Conservation (phyloP, 345 rosid genomes). For the Hibiscus trionum region DNA sequence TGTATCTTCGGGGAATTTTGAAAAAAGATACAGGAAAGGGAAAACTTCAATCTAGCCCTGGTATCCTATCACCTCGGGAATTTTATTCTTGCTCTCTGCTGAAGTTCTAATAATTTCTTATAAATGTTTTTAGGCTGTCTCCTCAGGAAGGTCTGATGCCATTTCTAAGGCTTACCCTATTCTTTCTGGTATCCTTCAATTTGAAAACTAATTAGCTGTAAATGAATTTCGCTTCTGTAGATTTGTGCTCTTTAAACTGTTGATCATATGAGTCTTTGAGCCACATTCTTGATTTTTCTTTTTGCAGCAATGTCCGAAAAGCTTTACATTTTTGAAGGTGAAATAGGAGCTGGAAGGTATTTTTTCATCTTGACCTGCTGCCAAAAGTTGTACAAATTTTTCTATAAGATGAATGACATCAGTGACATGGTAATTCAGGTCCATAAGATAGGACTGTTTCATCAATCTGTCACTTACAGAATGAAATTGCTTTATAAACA, state of each 20-base stretch:
- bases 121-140: conserved; percentile 39
- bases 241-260: conserved; percentile 9
- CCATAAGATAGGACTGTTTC: neutral
- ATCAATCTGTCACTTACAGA: neutral
- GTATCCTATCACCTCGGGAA: neutral
- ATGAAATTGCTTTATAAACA: neutral
- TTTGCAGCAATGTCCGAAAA: conserved; percentile 66
- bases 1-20: conserved; percentile 7
- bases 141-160: conserved; percentile 77
- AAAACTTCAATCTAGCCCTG: neutral
- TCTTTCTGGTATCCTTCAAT: conserved; percentile 55
- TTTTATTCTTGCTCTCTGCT: neutral
- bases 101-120: neutral
- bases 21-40: neutral
- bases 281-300: conserved; percentile 8
- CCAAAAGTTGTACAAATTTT: neutral
- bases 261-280: conserved; percentile 5
- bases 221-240: neutral
- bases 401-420: neutral
- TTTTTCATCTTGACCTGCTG: conserved; percentile 17
- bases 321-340: conserved; percentile 65
- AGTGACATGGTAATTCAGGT: neutral
- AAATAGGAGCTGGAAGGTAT: conserved; percentile 82
- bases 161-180: conserved; percentile 60
- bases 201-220: conserved; percentile 3